phyloP scores from a whole-genome alignment of 495 filamentous ascomycete species.

The Penicillium macrosclerotiorum region DNA sequence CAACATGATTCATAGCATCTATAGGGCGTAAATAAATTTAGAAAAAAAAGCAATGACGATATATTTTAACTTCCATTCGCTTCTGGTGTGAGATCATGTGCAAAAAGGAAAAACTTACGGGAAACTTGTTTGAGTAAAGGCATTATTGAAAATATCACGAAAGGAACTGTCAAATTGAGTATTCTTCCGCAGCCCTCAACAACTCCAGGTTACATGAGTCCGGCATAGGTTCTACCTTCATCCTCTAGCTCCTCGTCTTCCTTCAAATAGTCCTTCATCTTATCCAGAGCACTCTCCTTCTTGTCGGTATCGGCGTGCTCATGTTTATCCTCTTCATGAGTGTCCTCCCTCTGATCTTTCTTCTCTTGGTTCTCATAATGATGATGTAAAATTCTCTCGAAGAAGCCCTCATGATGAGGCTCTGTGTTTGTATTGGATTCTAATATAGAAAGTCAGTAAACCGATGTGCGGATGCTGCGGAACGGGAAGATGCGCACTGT shows the following conservation, averaged over 20 bases:
- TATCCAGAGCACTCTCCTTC: constrained; percentile 10
- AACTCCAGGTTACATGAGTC: constrained; percentile 14
- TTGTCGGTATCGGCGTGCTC: background rate
- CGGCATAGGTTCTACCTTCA: constrained; percentile 7
- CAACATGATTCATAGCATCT: no score
- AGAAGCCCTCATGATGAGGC: constrained; percentile 15
- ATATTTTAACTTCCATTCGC: no score
- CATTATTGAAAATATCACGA: no score
- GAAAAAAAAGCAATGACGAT: no score
- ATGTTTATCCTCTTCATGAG: background rate
- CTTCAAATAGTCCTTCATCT: constrained; percentile 12
- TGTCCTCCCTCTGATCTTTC: background rate
- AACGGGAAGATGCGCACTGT: constrained; percentile 5
- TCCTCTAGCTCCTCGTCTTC: constrained; percentile 10
- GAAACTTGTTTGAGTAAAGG: no score
- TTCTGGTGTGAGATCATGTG: no score
- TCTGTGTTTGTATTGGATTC: constrained; percentile 1
- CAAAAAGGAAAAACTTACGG: no score
- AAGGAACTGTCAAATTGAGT: no score
- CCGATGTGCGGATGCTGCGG: background rate
- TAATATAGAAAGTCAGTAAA: background rate
- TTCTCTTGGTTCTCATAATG: constrained; percentile 7
- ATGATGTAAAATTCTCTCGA: constrained; percentile 13
- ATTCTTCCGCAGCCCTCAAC: no score
- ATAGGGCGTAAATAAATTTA: no score